These are phyloP conservation scores for Lodderomyces parapsilosis DNA, from an alignment of 1,139 yeast species.

Conservation along the genomic window DNA sequence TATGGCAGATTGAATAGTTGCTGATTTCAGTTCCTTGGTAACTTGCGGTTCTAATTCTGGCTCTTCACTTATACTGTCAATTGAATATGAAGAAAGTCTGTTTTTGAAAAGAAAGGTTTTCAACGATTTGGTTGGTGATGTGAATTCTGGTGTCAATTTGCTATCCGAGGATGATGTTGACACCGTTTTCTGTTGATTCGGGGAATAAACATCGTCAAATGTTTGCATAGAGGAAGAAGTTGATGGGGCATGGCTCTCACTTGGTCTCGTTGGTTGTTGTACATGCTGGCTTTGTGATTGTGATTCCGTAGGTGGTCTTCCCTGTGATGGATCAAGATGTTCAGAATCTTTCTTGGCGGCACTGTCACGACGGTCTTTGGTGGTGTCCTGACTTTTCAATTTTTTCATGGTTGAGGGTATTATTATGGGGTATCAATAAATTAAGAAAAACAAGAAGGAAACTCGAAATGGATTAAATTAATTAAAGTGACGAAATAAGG, in stretches of 20 bases:
- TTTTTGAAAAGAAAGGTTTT: slow-evolving; percentile 23
- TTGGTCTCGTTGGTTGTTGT: slow-evolving; percentile 2
- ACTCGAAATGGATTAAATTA: no score
- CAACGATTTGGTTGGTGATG: slow-evolving; percentile 30
- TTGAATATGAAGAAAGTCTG: slow-evolving; percentile 25
- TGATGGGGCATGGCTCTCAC: slow-evolving; percentile 3
- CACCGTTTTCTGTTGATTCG: slow-evolving; percentile 4
- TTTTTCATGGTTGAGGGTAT: not conserved
- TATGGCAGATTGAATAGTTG: not conserved
- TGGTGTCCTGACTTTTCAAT: not conserved
- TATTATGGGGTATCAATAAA: not conserved
- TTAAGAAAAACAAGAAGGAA: not conserved
- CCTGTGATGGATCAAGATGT: not conserved
- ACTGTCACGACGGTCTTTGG: not conserved
- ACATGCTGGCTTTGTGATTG: not conserved
- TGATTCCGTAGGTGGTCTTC: not conserved
- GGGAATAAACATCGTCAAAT: slow-evolving; percentile 6
- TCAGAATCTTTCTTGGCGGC: no score
- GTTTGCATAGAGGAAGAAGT: slow-evolving; percentile 11
- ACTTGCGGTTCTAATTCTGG: slow-evolving; percentile 18
- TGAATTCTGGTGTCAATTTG: slow-evolving; percentile 13
- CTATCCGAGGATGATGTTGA: slow-evolving; percentile 5
- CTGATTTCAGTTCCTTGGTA: slow-evolving; percentile 9
- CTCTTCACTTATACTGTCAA: slow-evolving; percentile 28
- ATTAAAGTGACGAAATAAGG: not conserved